Evolutionary conservation across 1,284 basidiomycete species (phyloP).

Genomic region (Ceratobasidium sp.): DNA sequence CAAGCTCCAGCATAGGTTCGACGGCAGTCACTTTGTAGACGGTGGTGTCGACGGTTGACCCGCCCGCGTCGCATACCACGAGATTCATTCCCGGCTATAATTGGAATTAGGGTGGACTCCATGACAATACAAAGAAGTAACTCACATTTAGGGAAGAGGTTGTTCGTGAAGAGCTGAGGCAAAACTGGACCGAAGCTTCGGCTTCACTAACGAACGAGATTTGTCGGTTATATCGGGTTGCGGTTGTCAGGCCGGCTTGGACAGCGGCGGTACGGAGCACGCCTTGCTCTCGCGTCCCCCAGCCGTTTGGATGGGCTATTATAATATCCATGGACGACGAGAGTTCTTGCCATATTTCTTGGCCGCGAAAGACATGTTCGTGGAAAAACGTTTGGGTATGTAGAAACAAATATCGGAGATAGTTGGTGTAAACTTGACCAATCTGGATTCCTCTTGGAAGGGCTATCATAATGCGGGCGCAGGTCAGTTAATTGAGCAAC

Average conservation of each 20-base stretch:
- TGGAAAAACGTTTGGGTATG: slow-evolving; percentile 40
- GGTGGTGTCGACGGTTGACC: slow-evolving; percentile 21
- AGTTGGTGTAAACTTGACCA: slow-evolving; percentile 30
- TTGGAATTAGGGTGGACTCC: background rate
- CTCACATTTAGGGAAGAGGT: background rate
- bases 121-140: too few species aligned
- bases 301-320: slow-evolving; percentile 44
- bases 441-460: slow-evolving; percentile 5
- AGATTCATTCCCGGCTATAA: background rate
- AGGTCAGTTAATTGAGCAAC: too few species aligned
- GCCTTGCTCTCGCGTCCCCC: slow-evolving; percentile 38
- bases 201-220: slow-evolving; percentile 46
- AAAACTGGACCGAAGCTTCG: slow-evolving; percentile 48
- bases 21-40: background rate
- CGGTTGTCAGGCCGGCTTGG: background rate
- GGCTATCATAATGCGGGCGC: background rate
- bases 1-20: slow-evolving; percentile 15
- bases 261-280: slow-evolving; percentile 21
- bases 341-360: slow-evolving; percentile 1
- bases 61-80: slow-evolving; percentile 20
- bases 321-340: slow-evolving; percentile 1
- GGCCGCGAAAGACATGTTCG: slow-evolving; percentile 6
- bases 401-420: slow-evolving; percentile 25
- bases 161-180: slow-evolving; percentile 6
- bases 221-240: background rate